phyloP scores from a whole-genome alignment of 805 yeast genomes.

The Kodamaea neixiangensis region DNA sequence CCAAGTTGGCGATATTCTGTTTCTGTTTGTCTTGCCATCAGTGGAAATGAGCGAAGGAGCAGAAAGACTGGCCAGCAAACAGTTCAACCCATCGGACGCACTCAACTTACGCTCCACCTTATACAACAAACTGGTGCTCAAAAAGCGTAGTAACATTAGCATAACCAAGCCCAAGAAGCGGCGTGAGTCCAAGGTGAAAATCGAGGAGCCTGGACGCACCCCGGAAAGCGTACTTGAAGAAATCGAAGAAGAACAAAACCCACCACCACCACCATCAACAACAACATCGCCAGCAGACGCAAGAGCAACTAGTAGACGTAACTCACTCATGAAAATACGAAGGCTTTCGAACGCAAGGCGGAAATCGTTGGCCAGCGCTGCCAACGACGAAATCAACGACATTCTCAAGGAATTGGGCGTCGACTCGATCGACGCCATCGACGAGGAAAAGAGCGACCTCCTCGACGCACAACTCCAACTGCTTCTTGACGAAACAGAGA shows the following conservation, averaged over 20 bases:
- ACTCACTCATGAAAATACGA: slow-evolving; percentile 22
- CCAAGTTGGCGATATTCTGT: slow-evolving; percentile 91
- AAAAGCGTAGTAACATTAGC: neutral
- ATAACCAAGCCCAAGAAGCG: neutral
- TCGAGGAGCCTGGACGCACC: slow-evolving; percentile 2
- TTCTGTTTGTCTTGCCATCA: slow-evolving; percentile 82
- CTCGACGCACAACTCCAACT: slow-evolving; percentile 36
- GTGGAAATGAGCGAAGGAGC: slow-evolving; percentile 42
- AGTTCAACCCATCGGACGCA: slow-evolving; percentile 63
- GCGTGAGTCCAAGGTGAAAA: slow-evolving; percentile 7
- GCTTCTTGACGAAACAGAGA: slow-evolving; percentile 27
- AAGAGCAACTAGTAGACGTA: slow-evolving; percentile 10
- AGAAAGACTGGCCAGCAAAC: slow-evolving; percentile 21
- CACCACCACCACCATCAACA: too few relatives aligned
- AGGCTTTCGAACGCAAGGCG: slow-evolving; percentile 39
- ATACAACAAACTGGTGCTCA: slow-evolving; percentile 28
- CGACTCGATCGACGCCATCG: slow-evolving; percentile 28
- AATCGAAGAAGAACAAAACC: neutral
- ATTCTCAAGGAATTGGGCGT: slow-evolving; percentile 40
- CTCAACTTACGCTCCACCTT: slow-evolving; percentile 55
- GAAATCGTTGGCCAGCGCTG: slow-evolving; percentile 39
- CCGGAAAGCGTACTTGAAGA: neutral
- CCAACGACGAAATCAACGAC: slow-evolving; percentile 41
- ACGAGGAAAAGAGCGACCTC: slow-evolving; percentile 28
- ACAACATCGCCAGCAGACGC: slow-evolving; percentile 1